phyloP scores from a whole-genome alignment of 106 monocot species.

The Chionographis japonica region DNA sequence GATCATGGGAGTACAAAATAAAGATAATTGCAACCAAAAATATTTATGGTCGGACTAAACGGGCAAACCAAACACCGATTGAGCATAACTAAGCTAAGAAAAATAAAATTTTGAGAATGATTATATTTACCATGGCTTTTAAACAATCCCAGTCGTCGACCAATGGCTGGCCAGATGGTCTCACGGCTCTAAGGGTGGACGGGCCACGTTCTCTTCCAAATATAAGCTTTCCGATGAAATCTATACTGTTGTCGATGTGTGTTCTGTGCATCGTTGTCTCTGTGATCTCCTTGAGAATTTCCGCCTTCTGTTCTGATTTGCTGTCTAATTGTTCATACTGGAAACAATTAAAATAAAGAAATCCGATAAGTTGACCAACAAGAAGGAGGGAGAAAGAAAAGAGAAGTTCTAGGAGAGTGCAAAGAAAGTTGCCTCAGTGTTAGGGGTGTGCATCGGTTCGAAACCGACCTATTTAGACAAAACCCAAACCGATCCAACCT shows the following conservation, averaged over 20 bases:
- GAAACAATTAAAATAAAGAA: background rate
- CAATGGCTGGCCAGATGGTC: slow-evolving; percentile 31
- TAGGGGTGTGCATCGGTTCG: too few species aligned
- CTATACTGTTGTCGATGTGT: slow-evolving; percentile 61
- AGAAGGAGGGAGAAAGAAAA: too few species aligned
- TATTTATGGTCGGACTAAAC: too few species aligned
- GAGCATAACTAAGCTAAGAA: too few species aligned
- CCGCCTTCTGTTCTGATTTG: slow-evolving; percentile 33
- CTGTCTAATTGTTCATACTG: slow-evolving; percentile 52
- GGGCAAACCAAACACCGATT: too few species aligned
- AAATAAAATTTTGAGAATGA: too few species aligned
- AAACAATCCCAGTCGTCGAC: slow-evolving; percentile 88
- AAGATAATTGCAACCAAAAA: too few species aligned
- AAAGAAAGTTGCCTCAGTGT: too few species aligned
- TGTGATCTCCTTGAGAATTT: slow-evolving; percentile 49
- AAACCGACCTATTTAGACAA: too few species aligned
- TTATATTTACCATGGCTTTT: slow-evolving; percentile 53
- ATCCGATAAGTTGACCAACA: background rate
- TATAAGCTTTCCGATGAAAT: slow-evolving; percentile 45
- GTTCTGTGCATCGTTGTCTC: slow-evolving; percentile 41
- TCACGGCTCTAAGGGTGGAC: slow-evolving; percentile 33
- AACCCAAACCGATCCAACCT: too few species aligned
- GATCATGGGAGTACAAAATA: too few species aligned
- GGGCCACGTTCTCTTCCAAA: slow-evolving; percentile 48
- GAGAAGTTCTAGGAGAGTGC: too few species aligned